phyloP scores from a whole-genome alignment of 2,329 filamentous ascomycete species.

The Alternaria gansuensis region DNA sequence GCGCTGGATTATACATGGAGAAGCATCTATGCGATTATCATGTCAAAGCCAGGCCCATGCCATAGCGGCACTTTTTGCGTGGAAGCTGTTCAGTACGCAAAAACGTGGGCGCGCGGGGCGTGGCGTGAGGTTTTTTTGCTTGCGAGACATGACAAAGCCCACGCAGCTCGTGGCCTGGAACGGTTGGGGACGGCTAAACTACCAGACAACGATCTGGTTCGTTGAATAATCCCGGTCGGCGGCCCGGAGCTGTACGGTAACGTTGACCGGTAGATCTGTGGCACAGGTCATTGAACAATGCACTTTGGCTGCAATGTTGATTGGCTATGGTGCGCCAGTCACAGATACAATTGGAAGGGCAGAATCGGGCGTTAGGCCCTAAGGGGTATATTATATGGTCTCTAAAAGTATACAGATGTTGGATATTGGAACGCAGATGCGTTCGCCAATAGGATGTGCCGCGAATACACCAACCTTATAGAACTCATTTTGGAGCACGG shows the following conservation, averaged over 20 bases:
- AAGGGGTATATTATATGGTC: conserved; percentile 11
- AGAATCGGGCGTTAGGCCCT: conserved; percentile 9
- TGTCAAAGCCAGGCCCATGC: neutral
- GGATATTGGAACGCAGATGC: conserved; percentile 6
- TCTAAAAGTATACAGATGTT: conserved; percentile 17
- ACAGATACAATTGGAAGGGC: conserved; percentile 13
- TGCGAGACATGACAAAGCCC: neutral
- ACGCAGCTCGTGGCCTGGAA: conserved; percentile 1
- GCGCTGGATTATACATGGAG: neutral
- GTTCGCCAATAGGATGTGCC: neutral
- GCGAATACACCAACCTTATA: conserved; percentile 14
- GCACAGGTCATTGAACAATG: conserved; percentile 12
- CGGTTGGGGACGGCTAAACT: conserved; percentile 18
- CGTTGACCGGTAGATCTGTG: conserved; percentile 21
- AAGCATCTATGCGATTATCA: neutral
- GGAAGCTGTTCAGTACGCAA: neutral
- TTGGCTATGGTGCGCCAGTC: conserved; percentile 3
- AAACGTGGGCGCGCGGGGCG: neutral
- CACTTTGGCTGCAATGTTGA: conserved; percentile 1
- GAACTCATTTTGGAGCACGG: conserved; percentile 1
- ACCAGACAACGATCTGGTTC: conserved; percentile 12
- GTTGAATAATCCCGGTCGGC: conserved; percentile 14
- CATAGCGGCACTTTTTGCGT: neutral
- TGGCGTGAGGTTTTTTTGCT: neutral
- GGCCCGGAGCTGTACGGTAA: conserved; percentile 16